These are phyloP conservation scores for Fomitopsis pinicola DNA, from an alignment of 1,284 basidiomycete genomes.

Conservation along the genomic window DNA sequence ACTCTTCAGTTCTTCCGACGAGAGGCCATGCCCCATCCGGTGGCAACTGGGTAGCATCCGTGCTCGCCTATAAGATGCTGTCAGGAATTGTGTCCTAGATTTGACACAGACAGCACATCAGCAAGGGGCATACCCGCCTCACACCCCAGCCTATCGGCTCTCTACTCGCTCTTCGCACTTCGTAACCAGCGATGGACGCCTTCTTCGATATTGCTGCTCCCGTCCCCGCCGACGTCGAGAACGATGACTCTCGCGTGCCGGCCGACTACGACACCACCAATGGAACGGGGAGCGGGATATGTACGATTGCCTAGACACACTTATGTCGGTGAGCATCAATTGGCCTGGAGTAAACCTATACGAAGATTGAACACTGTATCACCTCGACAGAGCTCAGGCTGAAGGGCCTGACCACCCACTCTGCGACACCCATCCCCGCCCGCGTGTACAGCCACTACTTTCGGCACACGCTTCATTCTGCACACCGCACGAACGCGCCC, in stretches of 20 bases:
- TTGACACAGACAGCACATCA: neutral
- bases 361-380: too few relatives aligned
- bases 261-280: conserved; percentile 1
- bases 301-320: neutral
- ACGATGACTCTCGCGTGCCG: neutral
- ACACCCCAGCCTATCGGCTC: neutral
- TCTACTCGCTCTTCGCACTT: neutral
- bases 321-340: neutral
- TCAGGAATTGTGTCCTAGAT: too few relatives aligned
- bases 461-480: neutral
- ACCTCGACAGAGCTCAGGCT: neutral
- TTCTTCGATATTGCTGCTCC: conserved; percentile 4
- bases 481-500: neutral
- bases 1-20: neutral
- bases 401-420: neutral
- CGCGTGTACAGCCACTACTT: neutral
- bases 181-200: conserved; percentile 1
- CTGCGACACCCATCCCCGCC: neutral
- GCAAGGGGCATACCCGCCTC: neutral
- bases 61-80: too few relatives aligned
- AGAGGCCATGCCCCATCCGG: neutral
- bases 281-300: neutral
- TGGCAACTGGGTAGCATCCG: neutral
- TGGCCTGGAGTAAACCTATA: neutral
- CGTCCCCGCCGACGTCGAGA: conserved; percentile 1